Conservation (phyloP, 805 yeast genomes). For the Candida multigemmis region DNA sequence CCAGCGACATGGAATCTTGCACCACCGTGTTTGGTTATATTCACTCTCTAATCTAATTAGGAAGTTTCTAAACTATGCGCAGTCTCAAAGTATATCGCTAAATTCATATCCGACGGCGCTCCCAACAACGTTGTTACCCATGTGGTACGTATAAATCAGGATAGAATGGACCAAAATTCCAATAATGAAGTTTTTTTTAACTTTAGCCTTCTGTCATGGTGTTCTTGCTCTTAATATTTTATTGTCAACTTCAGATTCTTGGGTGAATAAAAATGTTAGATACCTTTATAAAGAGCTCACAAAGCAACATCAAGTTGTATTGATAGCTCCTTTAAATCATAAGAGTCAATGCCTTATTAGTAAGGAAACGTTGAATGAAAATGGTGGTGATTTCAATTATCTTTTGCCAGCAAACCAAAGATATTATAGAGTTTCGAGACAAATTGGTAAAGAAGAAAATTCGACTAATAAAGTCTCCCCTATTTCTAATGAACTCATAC, state of each 20-base stretch:
- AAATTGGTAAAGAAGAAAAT: constrained; percentile 2
- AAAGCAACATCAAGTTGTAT: constrained; percentile 20
- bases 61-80: too few species aligned
- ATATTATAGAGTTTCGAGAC: constrained; percentile 11
- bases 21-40: too few species aligned
- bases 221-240: constrained; percentile 16
- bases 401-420: constrained; percentile 20
- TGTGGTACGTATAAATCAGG: too few species aligned
- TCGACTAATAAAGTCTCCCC: constrained; percentile 3
- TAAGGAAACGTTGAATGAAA: neutral
- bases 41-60: too few species aligned
- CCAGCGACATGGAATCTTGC: too few species aligned
- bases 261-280: constrained; percentile 28
- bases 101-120: too few species aligned
- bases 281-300: constrained; percentile 15
- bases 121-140: too few species aligned
- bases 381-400: constrained; percentile 29
- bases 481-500: neutral
- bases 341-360: constrained; percentile 2
- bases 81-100: too few species aligned
- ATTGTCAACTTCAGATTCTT: constrained; percentile 22
- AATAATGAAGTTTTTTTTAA: constrained; percentile 3
- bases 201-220: neutral
- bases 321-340: constrained; percentile 23
- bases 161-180: constrained; percentile 4